phyloP scores from a whole-genome alignment of 2,329 filamentous ascomycete species.

The Aspergillus luchuensis region DNA sequence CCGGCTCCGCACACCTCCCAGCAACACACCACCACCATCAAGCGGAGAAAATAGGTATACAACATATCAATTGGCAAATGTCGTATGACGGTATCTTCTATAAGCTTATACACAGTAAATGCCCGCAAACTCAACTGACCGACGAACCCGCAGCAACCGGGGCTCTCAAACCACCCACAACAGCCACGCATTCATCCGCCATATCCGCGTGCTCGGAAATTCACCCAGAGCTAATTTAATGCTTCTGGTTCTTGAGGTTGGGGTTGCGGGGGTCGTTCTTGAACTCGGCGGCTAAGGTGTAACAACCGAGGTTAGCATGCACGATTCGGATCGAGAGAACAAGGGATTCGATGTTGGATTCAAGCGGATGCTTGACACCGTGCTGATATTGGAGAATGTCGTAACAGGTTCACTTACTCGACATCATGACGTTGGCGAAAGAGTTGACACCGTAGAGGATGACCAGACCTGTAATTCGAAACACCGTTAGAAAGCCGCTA shows the following conservation, averaged over 20 bases:
- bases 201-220: constrained; percentile 22
- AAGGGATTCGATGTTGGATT: background rate
- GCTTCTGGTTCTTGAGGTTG: constrained; percentile 42
- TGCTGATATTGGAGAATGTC: background rate
- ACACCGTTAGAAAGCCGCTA: constrained; percentile 28
- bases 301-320: constrained; percentile 23
- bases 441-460: constrained; percentile 92
- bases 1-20: background rate
- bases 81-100: constrained; percentile 39
- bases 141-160: constrained; percentile 24
- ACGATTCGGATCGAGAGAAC: background rate
- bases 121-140: constrained; percentile 30
- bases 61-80: constrained; percentile 43
- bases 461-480: constrained; percentile 64
- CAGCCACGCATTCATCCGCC: constrained; percentile 18
- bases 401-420: constrained; percentile 62
- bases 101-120: constrained; percentile 44
- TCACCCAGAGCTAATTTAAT: constrained; percentile 32
- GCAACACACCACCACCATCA: background rate
- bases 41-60: constrained; percentile 33
- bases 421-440: constrained; percentile 72
- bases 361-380: background rate
- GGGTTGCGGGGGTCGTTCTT: constrained; percentile 93
- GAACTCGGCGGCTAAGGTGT: constrained; percentile 76
- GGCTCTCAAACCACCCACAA: constrained; percentile 22